Conservation (phyloP, 257 asterid species). For the Lycium barbarum region DNA sequence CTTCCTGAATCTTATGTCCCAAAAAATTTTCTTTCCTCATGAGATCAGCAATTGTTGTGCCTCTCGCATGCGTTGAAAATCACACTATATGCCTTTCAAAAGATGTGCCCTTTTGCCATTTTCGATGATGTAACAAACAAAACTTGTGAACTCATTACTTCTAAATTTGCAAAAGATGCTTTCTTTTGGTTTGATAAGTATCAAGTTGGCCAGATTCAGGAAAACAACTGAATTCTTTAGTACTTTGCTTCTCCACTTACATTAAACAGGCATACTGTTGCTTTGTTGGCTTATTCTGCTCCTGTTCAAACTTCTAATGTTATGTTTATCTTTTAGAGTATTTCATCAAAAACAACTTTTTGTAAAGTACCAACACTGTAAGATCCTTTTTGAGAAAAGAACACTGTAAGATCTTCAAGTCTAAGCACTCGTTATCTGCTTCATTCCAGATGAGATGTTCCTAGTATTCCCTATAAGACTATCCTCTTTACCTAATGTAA, state of each 20-base stretch:
- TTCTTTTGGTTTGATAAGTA: neutral
- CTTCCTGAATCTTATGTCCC: constrained; percentile 11
- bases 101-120: neutral
- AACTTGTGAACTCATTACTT: constrained; percentile 22
- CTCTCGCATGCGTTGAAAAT: neutral
- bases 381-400: neutral
- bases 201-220: constrained; percentile 16
- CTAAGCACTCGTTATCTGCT: neutral
- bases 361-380: neutral
- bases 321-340: constrained; percentile 15
- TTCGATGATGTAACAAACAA: neutral
- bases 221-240: neutral
- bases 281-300: neutral
- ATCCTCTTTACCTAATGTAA: constrained; percentile 7
- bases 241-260: neutral
- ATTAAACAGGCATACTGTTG: neutral
- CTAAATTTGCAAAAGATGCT: constrained; percentile 22
- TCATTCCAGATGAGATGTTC: constrained; percentile 4
- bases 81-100: neutral
- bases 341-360: neutral
- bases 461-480: neutral
- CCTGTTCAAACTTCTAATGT: neutral
- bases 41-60: neutral
- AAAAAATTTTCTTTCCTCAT: neutral
- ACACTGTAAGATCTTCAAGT: neutral